phyloP scores from a whole-genome alignment of 2,329 filamentous ascomycete species.

The Fusarium protoensiforme region DNA sequence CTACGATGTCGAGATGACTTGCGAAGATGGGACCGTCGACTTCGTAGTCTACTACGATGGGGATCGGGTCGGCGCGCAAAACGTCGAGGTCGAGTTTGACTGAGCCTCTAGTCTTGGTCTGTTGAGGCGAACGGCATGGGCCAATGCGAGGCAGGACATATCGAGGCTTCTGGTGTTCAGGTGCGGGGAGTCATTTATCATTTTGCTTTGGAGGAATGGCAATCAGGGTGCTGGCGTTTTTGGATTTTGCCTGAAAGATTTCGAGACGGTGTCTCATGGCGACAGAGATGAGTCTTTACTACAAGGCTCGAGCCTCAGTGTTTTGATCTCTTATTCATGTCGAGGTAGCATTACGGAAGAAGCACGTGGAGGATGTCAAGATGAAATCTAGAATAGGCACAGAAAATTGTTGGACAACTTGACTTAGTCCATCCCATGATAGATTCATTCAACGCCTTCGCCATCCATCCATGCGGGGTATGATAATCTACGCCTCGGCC shows the following conservation, averaged over 20 bases:
- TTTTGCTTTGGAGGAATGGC: not conserved
- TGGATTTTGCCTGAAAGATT: not conserved
- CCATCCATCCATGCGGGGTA: not conserved
- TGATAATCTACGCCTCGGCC: slow-evolving; percentile 41
- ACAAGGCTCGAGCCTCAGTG: not conserved
- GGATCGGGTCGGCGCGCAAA: slow-evolving; percentile 18
- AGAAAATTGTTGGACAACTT: not conserved
- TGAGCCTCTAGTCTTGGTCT: not conserved
- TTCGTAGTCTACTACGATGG: slow-evolving; percentile 31
- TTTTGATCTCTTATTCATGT: too few relatives aligned
- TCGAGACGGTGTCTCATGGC: not conserved
- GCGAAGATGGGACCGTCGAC: slow-evolving; percentile 32
- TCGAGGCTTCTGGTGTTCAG: too few relatives aligned
- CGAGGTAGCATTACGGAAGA: not conserved
- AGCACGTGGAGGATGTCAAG: not conserved
- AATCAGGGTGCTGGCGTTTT: not conserved
- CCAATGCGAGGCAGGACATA: not conserved
- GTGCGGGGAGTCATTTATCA: not conserved
- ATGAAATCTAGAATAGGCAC: not conserved
- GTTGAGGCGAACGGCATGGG: not conserved
- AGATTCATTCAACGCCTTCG: not conserved
- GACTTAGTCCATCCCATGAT: not conserved
- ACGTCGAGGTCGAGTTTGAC: slow-evolving; percentile 36
- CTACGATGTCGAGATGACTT: slow-evolving; percentile 31
- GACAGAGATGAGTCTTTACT: not conserved